phyloP scores from a whole-genome alignment of 148 eudicot genomes.

The Amaranthus palmeri region DNA sequence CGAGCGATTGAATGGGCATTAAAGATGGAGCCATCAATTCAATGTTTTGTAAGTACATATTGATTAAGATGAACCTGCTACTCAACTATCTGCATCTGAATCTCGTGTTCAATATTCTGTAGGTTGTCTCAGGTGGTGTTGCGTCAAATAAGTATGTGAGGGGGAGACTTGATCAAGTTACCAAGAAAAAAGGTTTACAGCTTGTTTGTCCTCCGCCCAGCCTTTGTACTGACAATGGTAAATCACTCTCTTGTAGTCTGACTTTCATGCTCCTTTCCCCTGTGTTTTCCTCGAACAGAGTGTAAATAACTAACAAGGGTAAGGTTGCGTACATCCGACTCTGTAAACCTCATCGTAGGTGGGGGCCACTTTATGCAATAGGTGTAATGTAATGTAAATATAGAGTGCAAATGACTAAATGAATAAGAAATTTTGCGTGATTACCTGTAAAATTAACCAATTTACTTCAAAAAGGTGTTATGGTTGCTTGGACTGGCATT shows the following conservation, averaged over 20 bases:
- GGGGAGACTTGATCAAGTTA: conserved; percentile 58
- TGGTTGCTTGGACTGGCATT: conserved; percentile 98
- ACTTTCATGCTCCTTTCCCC: neutral
- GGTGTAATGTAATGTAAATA: too few relatives aligned
- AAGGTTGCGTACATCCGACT: too few relatives aligned
- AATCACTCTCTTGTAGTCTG: conserved; percentile 12
- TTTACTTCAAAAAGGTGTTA: conserved; percentile 58
- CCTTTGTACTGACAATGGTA: conserved; percentile 97
- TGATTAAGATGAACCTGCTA: neutral
- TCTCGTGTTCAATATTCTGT: conserved; percentile 16
- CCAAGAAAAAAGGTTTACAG: conserved; percentile 48
- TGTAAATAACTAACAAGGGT: too few relatives aligned
- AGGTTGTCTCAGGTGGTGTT: conserved; percentile 98
- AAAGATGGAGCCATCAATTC: conserved; percentile 76
- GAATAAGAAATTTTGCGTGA: neutral
- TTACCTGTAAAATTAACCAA: neutral
- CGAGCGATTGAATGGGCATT: conserved; percentile 94
- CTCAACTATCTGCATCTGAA: conserved; percentile 10
- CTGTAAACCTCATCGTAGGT: too few relatives aligned
- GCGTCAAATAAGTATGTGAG: conserved; percentile 90
- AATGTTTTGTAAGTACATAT: conserved; percentile 50
- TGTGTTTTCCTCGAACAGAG: neutral
- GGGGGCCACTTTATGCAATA: too few relatives aligned
- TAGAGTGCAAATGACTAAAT: too few relatives aligned
- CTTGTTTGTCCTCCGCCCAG: conserved; percentile 98